Percentiles rank a stretch among this genome's conserved stretches.
Evolutionary conservation across 345 rosid genomes (phyloP).

Genomic region (Eucalyptus urophylla): DNA sequence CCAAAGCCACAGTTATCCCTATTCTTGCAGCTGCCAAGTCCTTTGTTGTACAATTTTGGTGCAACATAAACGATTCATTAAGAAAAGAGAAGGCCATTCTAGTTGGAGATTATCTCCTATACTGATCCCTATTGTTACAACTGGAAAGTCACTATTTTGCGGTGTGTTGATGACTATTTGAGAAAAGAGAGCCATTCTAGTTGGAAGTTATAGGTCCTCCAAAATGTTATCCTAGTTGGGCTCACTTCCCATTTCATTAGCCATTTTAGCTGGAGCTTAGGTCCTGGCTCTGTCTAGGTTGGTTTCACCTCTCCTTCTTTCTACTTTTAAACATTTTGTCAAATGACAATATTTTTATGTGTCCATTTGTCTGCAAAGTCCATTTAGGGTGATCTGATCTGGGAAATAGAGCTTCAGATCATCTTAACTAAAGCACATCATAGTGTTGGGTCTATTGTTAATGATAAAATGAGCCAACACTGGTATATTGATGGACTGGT

Average conservation of each 20-base stretch:
- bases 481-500: background rate
- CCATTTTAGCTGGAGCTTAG: background rate
- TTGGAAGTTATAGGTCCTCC: background rate
- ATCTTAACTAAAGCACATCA: background rate
- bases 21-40: background rate
- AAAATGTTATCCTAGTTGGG: background rate
- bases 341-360: background rate
- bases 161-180: background rate
- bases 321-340: background rate
- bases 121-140: background rate
- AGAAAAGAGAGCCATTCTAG: background rate
- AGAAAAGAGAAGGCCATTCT: background rate
- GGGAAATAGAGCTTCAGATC: background rate
- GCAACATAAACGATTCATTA: background rate
- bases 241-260: background rate
- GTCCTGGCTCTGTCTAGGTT: background rate
- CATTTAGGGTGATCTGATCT: background rate
- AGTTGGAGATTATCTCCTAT: background rate
- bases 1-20: background rate
- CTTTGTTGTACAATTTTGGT: background rate
- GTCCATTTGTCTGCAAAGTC: background rate
- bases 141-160: background rate
- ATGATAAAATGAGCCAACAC: background rate
- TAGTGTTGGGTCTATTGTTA: background rate
- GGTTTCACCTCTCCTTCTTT: background rate